phyloP scores from a whole-genome alignment of 495 filamentous ascomycete genomes.

The Copromyces sp. region DNA sequence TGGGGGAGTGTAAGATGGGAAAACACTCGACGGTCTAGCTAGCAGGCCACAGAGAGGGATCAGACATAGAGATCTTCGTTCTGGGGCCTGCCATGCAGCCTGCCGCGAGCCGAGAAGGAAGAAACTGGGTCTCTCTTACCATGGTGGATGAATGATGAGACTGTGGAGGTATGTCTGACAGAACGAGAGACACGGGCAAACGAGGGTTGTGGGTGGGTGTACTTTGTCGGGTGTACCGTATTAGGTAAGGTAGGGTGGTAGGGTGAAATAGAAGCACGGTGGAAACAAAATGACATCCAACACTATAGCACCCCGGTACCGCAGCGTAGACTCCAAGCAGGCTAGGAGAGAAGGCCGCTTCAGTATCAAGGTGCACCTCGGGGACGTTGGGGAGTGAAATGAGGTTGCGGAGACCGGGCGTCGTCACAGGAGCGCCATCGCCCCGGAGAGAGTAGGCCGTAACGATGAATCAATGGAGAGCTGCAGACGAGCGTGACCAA shows the following conservation, averaged over 20 bases:
- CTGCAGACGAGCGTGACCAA: constrained; percentile 19
- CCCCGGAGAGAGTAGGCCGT: constrained; percentile 10
- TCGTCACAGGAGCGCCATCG: constrained; percentile 24
- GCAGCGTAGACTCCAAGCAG: constrained; percentile 5
- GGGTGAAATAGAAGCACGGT: constrained; percentile 9
- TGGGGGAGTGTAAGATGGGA: constrained; percentile 5
- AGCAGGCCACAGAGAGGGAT: constrained; percentile 5
- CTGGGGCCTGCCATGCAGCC: constrained; percentile 18
- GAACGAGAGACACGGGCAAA: constrained; percentile 20
- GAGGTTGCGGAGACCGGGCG: constrained; percentile 26
- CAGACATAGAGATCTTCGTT: constrained; percentile 11
- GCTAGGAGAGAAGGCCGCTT: constrained; percentile 8
- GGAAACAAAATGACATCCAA: not conserved
- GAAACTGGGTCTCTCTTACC: constrained; percentile 33
- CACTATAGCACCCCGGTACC: constrained; percentile 5
- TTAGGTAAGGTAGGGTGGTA: constrained; percentile 3
- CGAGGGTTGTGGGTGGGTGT: constrained; percentile 12
- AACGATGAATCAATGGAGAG: constrained; percentile 10
- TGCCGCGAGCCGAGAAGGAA: constrained; percentile 17
- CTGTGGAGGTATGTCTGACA: not conserved
- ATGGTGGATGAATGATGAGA: constrained; percentile 19
- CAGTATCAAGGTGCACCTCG: constrained; percentile 18
- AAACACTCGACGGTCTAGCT: constrained; percentile 4
- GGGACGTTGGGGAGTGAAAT: constrained; percentile 16
- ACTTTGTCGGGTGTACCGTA: constrained; percentile 16